These are phyloP conservation scores for Erucastrum elatum DNA, from an alignment of 345 rosid genomes.

Conservation along the genomic window DNA sequence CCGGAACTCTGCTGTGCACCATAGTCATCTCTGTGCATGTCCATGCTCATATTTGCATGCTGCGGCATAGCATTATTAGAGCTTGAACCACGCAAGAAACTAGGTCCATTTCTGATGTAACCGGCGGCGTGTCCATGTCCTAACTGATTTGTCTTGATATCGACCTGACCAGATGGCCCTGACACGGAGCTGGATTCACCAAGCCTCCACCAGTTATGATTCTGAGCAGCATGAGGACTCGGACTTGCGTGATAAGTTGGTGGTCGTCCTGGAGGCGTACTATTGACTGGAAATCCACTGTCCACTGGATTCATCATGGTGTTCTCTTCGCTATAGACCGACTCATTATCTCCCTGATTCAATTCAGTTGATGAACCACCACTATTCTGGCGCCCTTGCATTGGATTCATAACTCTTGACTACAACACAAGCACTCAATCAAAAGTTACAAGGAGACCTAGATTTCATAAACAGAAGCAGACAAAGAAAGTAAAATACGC, in stretches of 20 bases:
- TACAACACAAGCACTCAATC: constrained; percentile 29
- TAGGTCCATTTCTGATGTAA: constrained; percentile 48
- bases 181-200: constrained; percentile 64
- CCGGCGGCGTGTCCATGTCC: constrained; percentile 37
- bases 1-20: constrained; percentile 40
- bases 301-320: constrained; percentile 53
- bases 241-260: constrained; percentile 44
- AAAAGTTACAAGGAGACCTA: constrained; percentile 28
- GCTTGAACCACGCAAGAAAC: constrained; percentile 55
- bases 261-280: constrained; percentile 45
- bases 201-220: constrained; percentile 55
- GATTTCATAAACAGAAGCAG: constrained; percentile 20
- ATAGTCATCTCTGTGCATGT: constrained; percentile 42
- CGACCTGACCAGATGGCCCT: constrained; percentile 47
- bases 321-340: constrained; percentile 44
- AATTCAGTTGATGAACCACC: constrained; percentile 57
- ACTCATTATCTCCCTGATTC: constrained; percentile 55
- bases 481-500: neutral
- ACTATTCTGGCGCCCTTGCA: constrained; percentile 60
- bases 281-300: constrained; percentile 28
- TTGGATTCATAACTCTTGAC: constrained; percentile 40
- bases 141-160: constrained; percentile 49
- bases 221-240: constrained; percentile 44
- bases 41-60: constrained; percentile 43
- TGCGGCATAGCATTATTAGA: constrained; percentile 45